Percentiles rank a stretch among this genome's conserved stretches.
These are phyloP conservation scores for Dendrocalamus latiflorus DNA, from an alignment of 202 grass and related monocot genomes.

Conservation along the genomic window DNA sequence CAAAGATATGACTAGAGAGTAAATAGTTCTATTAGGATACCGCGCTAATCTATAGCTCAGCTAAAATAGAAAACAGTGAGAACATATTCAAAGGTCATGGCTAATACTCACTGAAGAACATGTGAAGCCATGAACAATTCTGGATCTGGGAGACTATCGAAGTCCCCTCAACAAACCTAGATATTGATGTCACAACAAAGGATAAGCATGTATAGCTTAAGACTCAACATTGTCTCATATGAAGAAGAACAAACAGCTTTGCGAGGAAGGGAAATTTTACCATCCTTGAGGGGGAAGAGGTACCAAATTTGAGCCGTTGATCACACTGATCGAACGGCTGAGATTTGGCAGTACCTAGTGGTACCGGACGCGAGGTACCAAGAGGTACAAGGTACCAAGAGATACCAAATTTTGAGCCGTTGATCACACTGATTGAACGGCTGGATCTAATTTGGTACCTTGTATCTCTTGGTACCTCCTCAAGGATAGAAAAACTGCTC, in stretches of 20 bases:
- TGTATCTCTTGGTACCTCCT: no score
- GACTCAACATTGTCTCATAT: background rate
- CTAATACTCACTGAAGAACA: constrained; percentile 51
- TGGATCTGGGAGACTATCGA: constrained; percentile 58
- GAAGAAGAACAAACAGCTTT: background rate
- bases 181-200: background rate
- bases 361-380: no score
- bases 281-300: no score
- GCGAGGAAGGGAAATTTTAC: no score
- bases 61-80: background rate
- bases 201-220: constrained; percentile 4
- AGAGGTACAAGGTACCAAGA: no score
- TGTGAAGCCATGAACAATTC: constrained; percentile 68
- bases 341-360: no score
- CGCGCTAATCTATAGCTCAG: background rate
- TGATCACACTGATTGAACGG: no score
- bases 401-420: no score
- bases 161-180: constrained; percentile 67
- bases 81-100: constrained; percentile 3
- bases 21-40: background rate
- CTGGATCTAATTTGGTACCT: no score
- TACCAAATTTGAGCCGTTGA: no score
- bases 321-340: no score
- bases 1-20: background rate
- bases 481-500: no score